phyloP scores from a whole-genome alignment of 1,139 yeast species.

The Taiozyma sp. region DNA sequence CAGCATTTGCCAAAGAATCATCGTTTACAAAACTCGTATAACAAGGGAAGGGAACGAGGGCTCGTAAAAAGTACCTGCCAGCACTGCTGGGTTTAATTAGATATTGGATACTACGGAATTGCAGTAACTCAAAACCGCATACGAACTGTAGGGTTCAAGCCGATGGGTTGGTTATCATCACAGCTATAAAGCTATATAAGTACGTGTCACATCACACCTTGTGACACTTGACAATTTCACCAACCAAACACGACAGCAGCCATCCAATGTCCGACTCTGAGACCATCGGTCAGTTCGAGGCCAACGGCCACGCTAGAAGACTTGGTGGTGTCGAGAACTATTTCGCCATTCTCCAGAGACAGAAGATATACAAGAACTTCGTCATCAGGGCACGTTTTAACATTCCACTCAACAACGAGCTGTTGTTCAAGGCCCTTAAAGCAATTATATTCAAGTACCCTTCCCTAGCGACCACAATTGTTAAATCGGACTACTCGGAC shows the following conservation, averaged over 20 bases:
- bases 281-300: neutral
- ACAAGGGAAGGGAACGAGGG: neutral
- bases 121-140: no score
- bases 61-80: neutral
- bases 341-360: conserved; percentile 16
- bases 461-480: conserved; percentile 10
- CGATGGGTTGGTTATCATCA: neutral
- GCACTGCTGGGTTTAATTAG: neutral
- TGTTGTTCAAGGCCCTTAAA: conserved; percentile 11
- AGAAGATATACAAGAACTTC: conserved; percentile 17
- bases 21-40: neutral
- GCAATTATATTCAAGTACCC: conserved; percentile 14
- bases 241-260: neutral
- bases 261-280: neutral
- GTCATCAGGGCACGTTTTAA: conserved; percentile 12
- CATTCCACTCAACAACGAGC: conserved; percentile 1
- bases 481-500: conserved; percentile 16
- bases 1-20: neutral
- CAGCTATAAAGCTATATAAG: neutral
- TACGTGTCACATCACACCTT: neutral
- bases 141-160: neutral
- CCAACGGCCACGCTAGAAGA: conserved; percentile 20
- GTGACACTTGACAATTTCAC: neutral
- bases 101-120: no score
- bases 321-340: conserved; percentile 21